Evolutionary conservation across 345 rosid genomes (phyloP).

Genomic region (Brassica nigra): DNA sequence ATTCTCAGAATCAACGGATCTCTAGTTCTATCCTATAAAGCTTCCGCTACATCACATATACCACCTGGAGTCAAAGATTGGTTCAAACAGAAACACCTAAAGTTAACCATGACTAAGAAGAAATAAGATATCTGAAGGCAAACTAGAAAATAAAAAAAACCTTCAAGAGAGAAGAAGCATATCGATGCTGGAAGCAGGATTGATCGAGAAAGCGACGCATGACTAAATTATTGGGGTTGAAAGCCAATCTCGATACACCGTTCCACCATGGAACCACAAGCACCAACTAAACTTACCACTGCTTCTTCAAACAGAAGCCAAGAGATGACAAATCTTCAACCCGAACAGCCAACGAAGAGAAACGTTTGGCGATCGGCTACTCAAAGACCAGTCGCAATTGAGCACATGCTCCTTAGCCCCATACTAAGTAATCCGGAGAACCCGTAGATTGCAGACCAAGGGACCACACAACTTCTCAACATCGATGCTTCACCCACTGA

Average conservation of each 20-base stretch:
- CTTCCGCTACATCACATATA: no score
- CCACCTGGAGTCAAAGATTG: no score
- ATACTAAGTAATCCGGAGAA: not conserved
- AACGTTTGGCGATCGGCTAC: not conserved
- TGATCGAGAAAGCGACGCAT: not conserved
- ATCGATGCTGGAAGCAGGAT: not conserved
- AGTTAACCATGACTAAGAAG: no score
- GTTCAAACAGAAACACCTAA: no score
- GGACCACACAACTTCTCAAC: not conserved
- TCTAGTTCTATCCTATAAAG: no score
- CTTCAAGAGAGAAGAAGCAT: not conserved
- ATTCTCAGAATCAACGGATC: no score
- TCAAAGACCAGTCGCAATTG: not conserved
- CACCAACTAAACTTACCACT: not conserved
- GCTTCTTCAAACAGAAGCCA: not conserved
- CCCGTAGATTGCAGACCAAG: not conserved
- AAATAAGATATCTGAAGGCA: no score
- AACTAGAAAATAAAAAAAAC: no score
- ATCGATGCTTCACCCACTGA: not conserved
- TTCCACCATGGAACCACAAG: not conserved
- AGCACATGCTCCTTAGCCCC: not conserved
- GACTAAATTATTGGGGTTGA: not conserved
- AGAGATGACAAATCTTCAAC: not conserved
- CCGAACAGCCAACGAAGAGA: not conserved
- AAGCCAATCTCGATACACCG: not conserved